These are phyloP conservation scores for Blastomyces emzantsi DNA, from an alignment of 2,329 filamentous ascomycete genomes.

Conservation along the genomic window DNA sequence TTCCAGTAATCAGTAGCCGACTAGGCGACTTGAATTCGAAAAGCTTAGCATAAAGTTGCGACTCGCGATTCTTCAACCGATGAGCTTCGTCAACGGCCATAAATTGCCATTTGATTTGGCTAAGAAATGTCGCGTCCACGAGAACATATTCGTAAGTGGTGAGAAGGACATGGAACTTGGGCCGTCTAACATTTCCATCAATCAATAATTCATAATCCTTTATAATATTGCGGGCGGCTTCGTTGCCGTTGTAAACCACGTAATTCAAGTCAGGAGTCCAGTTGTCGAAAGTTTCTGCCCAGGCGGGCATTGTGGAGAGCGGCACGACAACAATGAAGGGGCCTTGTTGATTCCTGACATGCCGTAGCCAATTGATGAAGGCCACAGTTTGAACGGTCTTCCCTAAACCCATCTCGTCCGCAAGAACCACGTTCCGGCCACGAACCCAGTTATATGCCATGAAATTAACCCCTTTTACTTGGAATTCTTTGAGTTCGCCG, in stretches of 20 bases:
- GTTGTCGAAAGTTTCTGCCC: slow-evolving; percentile 94
- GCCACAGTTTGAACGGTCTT: slow-evolving; percentile 97
- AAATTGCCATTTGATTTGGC: slow-evolving; percentile 93
- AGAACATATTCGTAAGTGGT: slow-evolving; percentile 98
- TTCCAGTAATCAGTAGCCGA: slow-evolving; percentile 89
- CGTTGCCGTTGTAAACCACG: slow-evolving; percentile 89
- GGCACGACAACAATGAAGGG: slow-evolving; percentile 97
- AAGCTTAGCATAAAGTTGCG: slow-evolving; percentile 80
- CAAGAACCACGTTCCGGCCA: slow-evolving; percentile 90
- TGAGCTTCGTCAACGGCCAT: slow-evolving; percentile 95
- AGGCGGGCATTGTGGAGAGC: slow-evolving; percentile 91
- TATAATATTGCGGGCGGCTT: slow-evolving; percentile 76
- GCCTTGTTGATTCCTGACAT: slow-evolving; percentile 80
- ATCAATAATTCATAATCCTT: slow-evolving; percentile 81
- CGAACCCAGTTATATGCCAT: slow-evolving; percentile 92
- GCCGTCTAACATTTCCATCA: slow-evolving; percentile 75
- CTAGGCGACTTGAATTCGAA: slow-evolving; percentile 79
- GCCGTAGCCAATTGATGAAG: slow-evolving; percentile 93
- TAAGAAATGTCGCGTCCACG: slow-evolving; percentile 72
- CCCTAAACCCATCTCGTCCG: slow-evolving; percentile 96
- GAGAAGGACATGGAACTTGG: slow-evolving; percentile 94
- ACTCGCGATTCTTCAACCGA: slow-evolving; percentile 91
- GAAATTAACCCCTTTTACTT: slow-evolving; percentile 90
- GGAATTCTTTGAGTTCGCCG: slow-evolving; percentile 84
- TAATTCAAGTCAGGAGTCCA: slow-evolving; percentile 97